Percentiles rank a stretch among this genome's conserved stretches.
phyloP scores from a whole-genome alignment of 768 basidiomycete species.

The Macrolepiota fuliginosa region DNA sequence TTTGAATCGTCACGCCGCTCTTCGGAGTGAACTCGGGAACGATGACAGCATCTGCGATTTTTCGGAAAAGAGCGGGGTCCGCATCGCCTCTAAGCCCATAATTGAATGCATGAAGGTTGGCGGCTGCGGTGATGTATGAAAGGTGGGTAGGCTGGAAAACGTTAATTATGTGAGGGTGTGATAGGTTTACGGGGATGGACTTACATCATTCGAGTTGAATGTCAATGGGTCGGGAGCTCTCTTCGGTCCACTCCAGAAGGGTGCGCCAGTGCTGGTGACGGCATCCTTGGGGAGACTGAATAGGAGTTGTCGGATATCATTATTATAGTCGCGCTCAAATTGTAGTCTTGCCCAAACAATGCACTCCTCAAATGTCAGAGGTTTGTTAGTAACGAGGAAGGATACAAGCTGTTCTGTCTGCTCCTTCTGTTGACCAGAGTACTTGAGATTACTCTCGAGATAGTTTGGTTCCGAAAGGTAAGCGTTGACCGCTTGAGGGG shows the following conservation, averaged over 20 bases:
- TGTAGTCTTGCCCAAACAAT: constrained; percentile 95
- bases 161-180: constrained; percentile 12
- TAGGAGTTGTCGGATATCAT: constrained; percentile 88
- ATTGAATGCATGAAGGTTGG: constrained; percentile 97
- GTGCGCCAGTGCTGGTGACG: constrained; percentile 86
- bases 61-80: constrained; percentile 77
- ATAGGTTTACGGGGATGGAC: constrained; percentile 21
- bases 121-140: constrained; percentile 86
- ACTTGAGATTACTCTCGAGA: constrained; percentile 85
- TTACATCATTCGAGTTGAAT: constrained; percentile 85
- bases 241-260: constrained; percentile 99
- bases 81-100: constrained; percentile 93
- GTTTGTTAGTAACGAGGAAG: constrained; percentile 89
- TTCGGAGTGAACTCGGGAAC: constrained; percentile 93
- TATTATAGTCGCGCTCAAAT: constrained; percentile 93
- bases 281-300: constrained; percentile 96
- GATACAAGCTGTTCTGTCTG: constrained; percentile 87
- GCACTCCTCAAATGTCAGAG: constrained; percentile 95
- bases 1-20: constrained; percentile 89
- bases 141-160: constrained; percentile 72
- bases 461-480: constrained; percentile 98
- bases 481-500: constrained; percentile 89
- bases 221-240: constrained; percentile 88
- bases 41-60: constrained; percentile 76
- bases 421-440: constrained; percentile 88